Conservation (phyloP, 177 flowering plant species). For the Tripterygium wilfordii region DNA sequence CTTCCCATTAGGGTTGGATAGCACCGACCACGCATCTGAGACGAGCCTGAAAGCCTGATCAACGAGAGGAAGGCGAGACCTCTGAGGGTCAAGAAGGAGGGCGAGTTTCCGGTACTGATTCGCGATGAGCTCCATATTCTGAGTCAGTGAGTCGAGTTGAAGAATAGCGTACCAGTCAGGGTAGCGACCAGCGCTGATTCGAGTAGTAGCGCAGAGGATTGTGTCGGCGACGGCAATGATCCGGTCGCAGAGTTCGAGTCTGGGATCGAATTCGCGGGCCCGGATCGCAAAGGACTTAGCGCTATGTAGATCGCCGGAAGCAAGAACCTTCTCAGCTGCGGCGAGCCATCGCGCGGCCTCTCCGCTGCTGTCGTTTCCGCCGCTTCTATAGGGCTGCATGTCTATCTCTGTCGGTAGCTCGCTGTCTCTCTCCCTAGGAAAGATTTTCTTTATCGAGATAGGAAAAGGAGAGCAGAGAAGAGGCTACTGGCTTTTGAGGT, state of each 20-base stretch:
- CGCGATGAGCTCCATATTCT: constrained; percentile 30
- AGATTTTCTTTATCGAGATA: too few species aligned
- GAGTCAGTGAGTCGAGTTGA: constrained; percentile 24
- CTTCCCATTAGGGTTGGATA: constrained; percentile 46
- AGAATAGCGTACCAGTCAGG: constrained; percentile 49
- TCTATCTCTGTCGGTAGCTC: too few species aligned
- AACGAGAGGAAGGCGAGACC: constrained; percentile 36
- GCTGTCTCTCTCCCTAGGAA: too few species aligned
- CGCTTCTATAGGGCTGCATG: too few species aligned
- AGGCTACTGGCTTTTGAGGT: too few species aligned
- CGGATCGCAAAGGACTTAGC: constrained; percentile 50
- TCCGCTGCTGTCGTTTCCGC: constrained; percentile 10
- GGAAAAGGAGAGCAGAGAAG: too few species aligned
- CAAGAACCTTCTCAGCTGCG: constrained; percentile 43
- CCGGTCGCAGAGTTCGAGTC: constrained; percentile 25
- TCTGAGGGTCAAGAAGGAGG: constrained; percentile 32
- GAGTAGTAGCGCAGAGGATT: constrained; percentile 35
- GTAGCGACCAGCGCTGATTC: constrained; percentile 17
- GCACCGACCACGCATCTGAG: constrained; percentile 45
- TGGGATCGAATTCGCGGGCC: constrained; percentile 49
- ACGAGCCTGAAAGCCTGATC: constrained; percentile 44
- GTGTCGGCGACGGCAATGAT: constrained; percentile 54
- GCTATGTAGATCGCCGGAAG: constrained; percentile 42
- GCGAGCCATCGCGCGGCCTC: constrained; percentile 53
- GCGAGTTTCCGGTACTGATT: constrained; percentile 45